phyloP scores from a whole-genome alignment of 2,329 filamentous ascomycete species.

The Colletotrichum aenigma region DNA sequence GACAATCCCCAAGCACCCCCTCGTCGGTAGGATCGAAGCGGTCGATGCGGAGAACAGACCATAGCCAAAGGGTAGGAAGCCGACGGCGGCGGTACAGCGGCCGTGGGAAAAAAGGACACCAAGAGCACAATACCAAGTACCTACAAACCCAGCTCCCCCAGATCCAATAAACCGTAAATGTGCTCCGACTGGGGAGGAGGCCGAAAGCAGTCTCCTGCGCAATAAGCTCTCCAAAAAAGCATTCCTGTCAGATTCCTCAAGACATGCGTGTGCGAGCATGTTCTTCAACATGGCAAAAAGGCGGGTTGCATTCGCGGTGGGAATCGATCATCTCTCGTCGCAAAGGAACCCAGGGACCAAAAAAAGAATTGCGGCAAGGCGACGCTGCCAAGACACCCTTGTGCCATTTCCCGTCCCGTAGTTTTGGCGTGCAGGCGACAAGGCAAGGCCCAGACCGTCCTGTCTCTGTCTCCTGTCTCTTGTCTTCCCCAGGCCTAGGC shows the following conservation, averaged over 20 bases:
- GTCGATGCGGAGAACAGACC: not conserved
- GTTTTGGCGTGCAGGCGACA: not conserved
- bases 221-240: not conserved
- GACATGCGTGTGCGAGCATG: not conserved
- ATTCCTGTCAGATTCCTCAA: not conserved
- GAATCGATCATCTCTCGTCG: slow-evolving; percentile 1
- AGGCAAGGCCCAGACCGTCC: not conserved
- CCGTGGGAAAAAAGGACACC: not conserved
- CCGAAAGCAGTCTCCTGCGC: not conserved
- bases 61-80: not conserved
- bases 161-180: not conserved
- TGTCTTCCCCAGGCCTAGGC: not conserved
- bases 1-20: not conserved
- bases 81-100: not conserved
- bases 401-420: not conserved
- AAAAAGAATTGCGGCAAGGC: not conserved
- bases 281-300: not conserved
- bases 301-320: not conserved
- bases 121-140: not conserved
- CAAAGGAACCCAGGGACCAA: not conserved
- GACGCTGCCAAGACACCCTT: not conserved
- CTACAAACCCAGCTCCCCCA: too few species aligned
- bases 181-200: not conserved
- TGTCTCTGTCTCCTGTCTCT: not conserved
- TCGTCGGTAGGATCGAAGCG: not conserved